Evolutionary conservation across 352 stramenopile genomes (phyloP), one percentile per base, ranked within the genome.

Genomic region (Pythium brassicae): DNA sequence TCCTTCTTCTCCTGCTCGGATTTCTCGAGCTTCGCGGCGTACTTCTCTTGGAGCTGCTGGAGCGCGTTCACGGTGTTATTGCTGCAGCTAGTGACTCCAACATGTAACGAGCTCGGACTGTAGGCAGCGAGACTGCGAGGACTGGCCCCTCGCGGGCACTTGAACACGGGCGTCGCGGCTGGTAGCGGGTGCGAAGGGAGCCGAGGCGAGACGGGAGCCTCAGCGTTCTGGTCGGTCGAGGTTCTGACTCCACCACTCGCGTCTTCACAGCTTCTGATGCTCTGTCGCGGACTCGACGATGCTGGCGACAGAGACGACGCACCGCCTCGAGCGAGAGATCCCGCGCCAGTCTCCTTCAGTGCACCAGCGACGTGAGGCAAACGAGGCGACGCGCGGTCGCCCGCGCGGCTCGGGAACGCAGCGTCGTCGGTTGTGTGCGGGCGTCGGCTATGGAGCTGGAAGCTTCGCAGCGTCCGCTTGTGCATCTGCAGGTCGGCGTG

Each of bases 1-100:
- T 82, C 65, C 25, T 78, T 74, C 15, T 78, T 83, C 15, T 88
- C 78, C 8, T 74, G 62, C 48, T 89, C 81, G 4, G 48, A 52
- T 23, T 76, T 76, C 40, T 76, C 64, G 8, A 86, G 55, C 46
- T 70, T 75, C 2, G 54, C 46, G 2, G 29, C 45, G 42, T 67
- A 69, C 27, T 69, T 63, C 29, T 78, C 65, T 2, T 65, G n/a
- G 17, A 71, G 20, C 34, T 62, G 50, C 23, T 64, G 59, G 14
- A 61, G 19, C 12, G n/a, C 46, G 37, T 44, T 37, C 1, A 4
- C 47, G 11, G 43, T 56, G 20, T 19, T 57, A 17, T 23, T 53
- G 32, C 14, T 53, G 51, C 34, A n/a, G 26, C n/a, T 37, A 37
- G n/a, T n/a, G n/a, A n/a, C 32, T 37, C 32, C 32, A 37, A 11